Evolutionary conservation across 2,329 filamentous ascomycete species (phyloP), one percentile per base, ranked within the genome.

Genomic region (Aspergillus fischeri): DNA sequence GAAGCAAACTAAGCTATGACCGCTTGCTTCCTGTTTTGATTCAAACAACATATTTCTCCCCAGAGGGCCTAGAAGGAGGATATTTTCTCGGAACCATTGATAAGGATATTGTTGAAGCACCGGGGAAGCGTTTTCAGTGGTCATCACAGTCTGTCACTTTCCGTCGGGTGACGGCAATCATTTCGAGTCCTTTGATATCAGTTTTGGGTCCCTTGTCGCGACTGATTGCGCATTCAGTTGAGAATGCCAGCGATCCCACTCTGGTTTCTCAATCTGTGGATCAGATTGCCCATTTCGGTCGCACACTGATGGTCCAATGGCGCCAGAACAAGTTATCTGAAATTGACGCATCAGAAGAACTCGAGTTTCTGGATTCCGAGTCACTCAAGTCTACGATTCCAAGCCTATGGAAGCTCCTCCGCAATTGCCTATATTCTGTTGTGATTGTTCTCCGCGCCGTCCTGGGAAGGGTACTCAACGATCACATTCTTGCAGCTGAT

Each of bases 371-470:
- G 6, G 83, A 86, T 24, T 79, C 83, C 0, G 85, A 90, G 55
- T 88, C 89, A 0, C 70, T 86, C 38, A 80, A 83, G 59, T 83
- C 75, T 20, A 91, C 91, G 0, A 84, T 89, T 68, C 87, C 89
- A 0, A 77, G 82, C 29, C 78, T 96, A 4, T 93, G 90, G 88
- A 86, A 86, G 62, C 73, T 93, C 2, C 78, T 96, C 6, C 86
- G 87, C 63, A 88, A 89, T 56, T 83, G 87, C 45, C 77, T 96
- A 67, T 96, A 92, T 68, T 85, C 88, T 2, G 81, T 86, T 3
- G 85, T 92, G 3, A 87, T 91, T 51, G 80, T 90, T 14, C 78
- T 95, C n/a, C 85, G 91, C 52, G 85, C 90, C 42, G 81, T 91
- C 6, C 80, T 92, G 8, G 86, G 86, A 2, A 83, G 92, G 58